Percentiles rank a stretch among this genome's conserved stretches.
Conservation (phyloP, 805 yeast genomes). For the Candida gorgasii region DNA sequence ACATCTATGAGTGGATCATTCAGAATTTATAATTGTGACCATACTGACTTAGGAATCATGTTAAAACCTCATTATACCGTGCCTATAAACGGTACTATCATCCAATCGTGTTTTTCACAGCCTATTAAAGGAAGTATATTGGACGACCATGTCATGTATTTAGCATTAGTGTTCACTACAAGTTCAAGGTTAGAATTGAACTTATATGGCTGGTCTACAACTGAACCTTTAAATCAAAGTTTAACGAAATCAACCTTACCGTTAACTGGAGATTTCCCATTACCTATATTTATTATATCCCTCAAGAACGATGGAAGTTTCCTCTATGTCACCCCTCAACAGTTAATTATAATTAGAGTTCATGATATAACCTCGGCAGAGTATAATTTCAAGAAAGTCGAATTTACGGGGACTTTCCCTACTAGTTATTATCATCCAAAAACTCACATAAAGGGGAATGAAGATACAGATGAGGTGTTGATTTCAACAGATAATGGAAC, state of each 20-base stretch:
- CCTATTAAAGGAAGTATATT: conserved; percentile 26
- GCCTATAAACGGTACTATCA: conserved; percentile 39
- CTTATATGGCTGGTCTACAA: conserved; percentile 42
- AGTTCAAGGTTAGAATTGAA: conserved; percentile 36
- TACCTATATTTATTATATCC: conserved; percentile 47
- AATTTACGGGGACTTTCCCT: conserved; percentile 38
- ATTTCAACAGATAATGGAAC: conserved; percentile 37
- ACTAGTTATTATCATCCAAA: conserved; percentile 35
- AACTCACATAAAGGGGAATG: conserved; percentile 16
- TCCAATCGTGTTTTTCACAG: conserved; percentile 45
- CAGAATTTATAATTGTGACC: conserved; percentile 37
- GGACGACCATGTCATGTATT: conserved; percentile 33
- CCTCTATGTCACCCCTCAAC: conserved; percentile 36
- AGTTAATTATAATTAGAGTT: conserved; percentile 36
- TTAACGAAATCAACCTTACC: conserved; percentile 41
- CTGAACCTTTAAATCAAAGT: conserved; percentile 30
- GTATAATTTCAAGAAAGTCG: conserved; percentile 28
- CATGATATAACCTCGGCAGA: conserved; percentile 52
- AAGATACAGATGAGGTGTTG: conserved; percentile 27
- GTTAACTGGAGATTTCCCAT: conserved; percentile 35
- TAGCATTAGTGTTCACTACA: conserved; percentile 38
- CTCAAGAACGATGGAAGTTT: conserved; percentile 36
- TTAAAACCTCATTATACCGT: conserved; percentile 41
- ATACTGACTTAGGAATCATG: conserved; percentile 38
- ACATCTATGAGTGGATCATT: conserved; percentile 36